Evolutionary conservation across 495 filamentous ascomycete species (phyloP).

Genomic region (Neurospora sublineolata): DNA sequence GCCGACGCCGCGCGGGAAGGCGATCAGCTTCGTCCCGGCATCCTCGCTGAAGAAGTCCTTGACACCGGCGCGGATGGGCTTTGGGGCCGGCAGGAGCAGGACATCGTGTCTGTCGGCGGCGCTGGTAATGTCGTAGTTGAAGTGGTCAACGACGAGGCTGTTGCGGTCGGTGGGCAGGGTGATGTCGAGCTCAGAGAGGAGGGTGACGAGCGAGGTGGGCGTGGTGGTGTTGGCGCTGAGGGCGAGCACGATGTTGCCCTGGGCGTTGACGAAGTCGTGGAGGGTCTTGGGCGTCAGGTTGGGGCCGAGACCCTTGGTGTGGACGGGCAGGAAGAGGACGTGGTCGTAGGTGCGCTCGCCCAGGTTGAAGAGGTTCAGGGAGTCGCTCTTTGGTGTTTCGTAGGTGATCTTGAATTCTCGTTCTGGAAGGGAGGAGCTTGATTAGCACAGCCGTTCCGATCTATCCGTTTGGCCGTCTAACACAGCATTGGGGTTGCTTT

Average conservation of each 20-base stretch:
- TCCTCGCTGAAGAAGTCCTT: conserved; percentile 70
- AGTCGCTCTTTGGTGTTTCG: conserved; percentile 76
- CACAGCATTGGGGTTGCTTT: not conserved
- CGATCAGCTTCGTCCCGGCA: conserved; percentile 45
- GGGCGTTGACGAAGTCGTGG: conserved; percentile 79
- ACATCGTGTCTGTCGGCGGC: conserved; percentile 80
- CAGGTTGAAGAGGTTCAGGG: conserved; percentile 70
- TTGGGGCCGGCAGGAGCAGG: conserved; percentile 58
- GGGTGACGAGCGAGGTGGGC: conserved; percentile 66
- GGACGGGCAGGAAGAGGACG: conserved; percentile 72
- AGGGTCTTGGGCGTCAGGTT: conserved; percentile 74
- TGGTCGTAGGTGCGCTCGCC: conserved; percentile 89
- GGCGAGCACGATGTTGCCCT: conserved; percentile 87
- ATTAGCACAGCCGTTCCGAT: conserved; percentile 8
- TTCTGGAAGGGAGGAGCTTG: conserved; percentile 34
- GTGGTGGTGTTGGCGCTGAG: conserved; percentile 64
- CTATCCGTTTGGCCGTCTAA: not conserved
- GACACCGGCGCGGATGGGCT: conserved; percentile 50
- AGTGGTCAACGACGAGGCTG: conserved; percentile 82
- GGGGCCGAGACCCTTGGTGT: conserved; percentile 84
- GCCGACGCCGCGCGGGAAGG: conserved; percentile 67
- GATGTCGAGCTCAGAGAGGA: conserved; percentile 86
- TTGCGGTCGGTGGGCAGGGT: conserved; percentile 75
- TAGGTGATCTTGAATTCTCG: conserved; percentile 72
- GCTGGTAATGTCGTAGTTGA: conserved; percentile 73